phyloP scores from a whole-genome alignment of 176 grass and related monocot species.

The Paspalum vaginatum region DNA sequence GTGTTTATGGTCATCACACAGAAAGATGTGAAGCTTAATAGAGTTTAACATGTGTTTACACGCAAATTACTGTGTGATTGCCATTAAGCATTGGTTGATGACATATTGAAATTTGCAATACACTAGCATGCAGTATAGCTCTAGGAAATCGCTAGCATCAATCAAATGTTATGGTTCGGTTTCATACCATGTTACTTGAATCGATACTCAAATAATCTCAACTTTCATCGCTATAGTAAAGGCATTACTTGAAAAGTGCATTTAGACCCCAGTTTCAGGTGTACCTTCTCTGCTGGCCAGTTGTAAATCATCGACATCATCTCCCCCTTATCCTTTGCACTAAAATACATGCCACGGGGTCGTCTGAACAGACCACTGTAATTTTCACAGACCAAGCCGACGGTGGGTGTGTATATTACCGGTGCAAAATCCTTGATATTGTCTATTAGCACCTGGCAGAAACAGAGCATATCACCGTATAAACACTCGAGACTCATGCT shows the following conservation, averaged over 20 bases:
- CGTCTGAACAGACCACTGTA: constrained; percentile 92
- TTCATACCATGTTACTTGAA: not conserved
- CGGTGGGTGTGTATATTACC: constrained; percentile 95
- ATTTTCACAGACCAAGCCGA: constrained; percentile 92
- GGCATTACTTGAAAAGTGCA: not conserved
- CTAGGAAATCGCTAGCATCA: not conserved
- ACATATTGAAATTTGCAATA: not conserved
- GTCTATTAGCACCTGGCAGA: constrained; percentile 84
- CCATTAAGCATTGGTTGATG: constrained; percentile 14
- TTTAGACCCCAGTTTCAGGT: not conserved
- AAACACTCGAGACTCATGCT: not conserved
- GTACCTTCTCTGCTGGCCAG: constrained; percentile 83
- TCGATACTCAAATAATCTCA: not conserved
- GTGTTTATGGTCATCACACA: not conserved
- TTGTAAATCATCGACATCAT: constrained; percentile 99
- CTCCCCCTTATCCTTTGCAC: constrained; percentile 94
- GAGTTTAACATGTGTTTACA: not conserved
- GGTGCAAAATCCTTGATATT: constrained; percentile 99
- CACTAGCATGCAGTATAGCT: not conserved
- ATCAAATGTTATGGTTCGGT: not conserved
- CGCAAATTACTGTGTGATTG: not conserved
- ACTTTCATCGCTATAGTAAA: not conserved
- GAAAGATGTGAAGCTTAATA: not conserved
- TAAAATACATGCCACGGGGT: constrained; percentile 98
- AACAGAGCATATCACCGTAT: constrained; percentile 21